Evolutionary conservation across 1,284 basidiomycete genomes (phyloP), one percentile per base, ranked within the genome.

Genomic region (Pisolithus thermaeus): DNA sequence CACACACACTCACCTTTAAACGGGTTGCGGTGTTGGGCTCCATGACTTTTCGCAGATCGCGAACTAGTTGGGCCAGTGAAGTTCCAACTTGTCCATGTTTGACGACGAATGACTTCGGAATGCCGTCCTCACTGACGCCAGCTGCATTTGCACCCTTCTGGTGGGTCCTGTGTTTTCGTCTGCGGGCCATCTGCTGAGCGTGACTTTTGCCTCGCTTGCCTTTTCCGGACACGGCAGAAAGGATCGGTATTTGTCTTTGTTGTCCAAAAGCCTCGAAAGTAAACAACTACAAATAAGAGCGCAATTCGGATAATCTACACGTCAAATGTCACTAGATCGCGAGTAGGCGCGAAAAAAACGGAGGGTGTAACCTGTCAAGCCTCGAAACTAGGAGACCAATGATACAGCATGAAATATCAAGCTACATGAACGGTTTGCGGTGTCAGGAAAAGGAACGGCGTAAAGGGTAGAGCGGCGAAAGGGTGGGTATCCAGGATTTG

Each of bases 21-120:
- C 95, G 79, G 54, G 86, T 87, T 6, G 96, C 97, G 20, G 97
- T 99, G 68, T 98, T 94, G 54, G 97, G 97, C 70, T 99, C 97
- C 91, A 99, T 93, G 56, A 97, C 87, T 69, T 91, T 90, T 60
- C 97, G 79, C 62, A 97, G 75, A 70, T 99, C 97, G 49, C 88
- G 81, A 14, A 97, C 94, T 30, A 99, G 84, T 60, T 92, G 88
- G 3, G 84, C 73, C 49, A 97, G 78, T n/a, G 91, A 91, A 50
- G 81, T 77, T 14, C 95, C 94, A 30, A 98, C 94, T 53, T 86
- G 84, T 41, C 96, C 96, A 70, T 95, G 90, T 64, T 95, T 96
- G 68, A 99, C 93, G 58, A 99, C 90, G 65, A 91, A 90, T 0
- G 87, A 87, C 67, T 83, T 88, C 3, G 88, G 87, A 1, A 72